A percentile compares a stretch with the other conserved stretches of the same genome.
Conservation (phyloP, 176 grass and related monocot genomes). For the Thalia dealbata region DNA sequence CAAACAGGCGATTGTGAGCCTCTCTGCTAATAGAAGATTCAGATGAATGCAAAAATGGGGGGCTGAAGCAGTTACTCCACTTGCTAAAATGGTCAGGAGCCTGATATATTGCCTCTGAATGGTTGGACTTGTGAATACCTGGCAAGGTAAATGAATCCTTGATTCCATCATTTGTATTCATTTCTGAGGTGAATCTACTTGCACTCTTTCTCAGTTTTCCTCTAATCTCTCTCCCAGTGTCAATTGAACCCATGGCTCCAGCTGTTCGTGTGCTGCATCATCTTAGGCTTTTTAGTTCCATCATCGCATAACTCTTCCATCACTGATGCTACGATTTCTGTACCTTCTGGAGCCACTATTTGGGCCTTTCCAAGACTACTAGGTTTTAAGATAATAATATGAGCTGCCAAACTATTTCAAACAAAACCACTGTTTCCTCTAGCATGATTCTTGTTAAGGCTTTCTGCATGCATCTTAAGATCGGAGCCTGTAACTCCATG, state of each 20-base stretch:
- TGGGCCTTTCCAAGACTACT: conserved; percentile 27
- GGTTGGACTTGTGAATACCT: neutral
- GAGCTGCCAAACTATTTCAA: conserved; percentile 19
- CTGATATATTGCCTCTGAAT: neutral
- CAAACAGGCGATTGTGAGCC: conserved; percentile 39
- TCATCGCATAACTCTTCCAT: neutral
- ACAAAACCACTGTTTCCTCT: conserved; percentile 18
- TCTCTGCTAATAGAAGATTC: conserved; percentile 41
- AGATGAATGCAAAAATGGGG: conserved; percentile 24
- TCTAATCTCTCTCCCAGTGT: conserved; percentile 16
- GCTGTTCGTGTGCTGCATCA: conserved; percentile 10
- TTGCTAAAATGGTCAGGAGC: conserved; percentile 19
- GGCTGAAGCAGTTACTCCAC: conserved; percentile 7
- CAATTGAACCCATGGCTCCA: conserved; percentile 10
- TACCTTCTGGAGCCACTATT: conserved; percentile 7
- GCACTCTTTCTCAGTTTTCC: conserved; percentile 20
- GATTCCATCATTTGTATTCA: conserved; percentile 13
- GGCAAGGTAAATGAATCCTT: conserved; percentile 13
- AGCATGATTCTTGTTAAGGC: conserved; percentile 8
- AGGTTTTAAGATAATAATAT: conserved; percentile 59
- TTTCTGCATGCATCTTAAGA: conserved; percentile 2
- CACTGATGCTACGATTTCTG: neutral
- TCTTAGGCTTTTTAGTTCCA: conserved; percentile 1
- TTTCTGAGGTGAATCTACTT: conserved; percentile 13
- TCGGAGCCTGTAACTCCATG: neutral